These are phyloP conservation scores for Angomonas desouzai DNA, from an alignment of 208 protist genomes.

Conservation along the genomic window DNA sequence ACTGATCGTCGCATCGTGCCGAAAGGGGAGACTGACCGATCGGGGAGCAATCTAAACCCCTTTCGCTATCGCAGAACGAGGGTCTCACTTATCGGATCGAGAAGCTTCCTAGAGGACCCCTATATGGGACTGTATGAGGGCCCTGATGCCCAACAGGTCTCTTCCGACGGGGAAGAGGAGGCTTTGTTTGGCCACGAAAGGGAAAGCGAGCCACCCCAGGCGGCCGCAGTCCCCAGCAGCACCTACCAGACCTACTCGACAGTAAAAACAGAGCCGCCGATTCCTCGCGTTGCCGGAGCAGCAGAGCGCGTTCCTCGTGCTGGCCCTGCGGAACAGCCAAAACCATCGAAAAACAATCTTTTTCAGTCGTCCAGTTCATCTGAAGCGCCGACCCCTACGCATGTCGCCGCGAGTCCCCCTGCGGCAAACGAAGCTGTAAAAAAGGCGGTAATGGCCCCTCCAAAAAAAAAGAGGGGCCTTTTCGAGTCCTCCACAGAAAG, in stretches of 20 bases:
- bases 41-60: slow-evolving; percentile 25
- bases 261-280: not conserved
- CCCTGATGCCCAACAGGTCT: slow-evolving; percentile 3
- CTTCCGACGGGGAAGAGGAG: slow-evolving; percentile 7
- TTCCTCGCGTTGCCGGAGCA: not conserved
- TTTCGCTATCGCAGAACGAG: slow-evolving; percentile 32
- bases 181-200: not conserved
- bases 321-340: not conserved
- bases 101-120: slow-evolving; percentile 42
- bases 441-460: not conserved
- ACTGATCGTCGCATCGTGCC: not conserved
- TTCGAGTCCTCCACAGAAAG: slow-evolving; percentile 19
- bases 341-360: not conserved
- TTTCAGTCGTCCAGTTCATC: not conserved
- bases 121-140: slow-evolving; percentile 33
- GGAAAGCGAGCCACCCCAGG: not conserved
- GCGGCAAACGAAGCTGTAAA: not conserved
- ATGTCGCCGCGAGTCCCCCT: not conserved
- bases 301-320: not conserved
- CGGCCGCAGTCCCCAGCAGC: not conserved
- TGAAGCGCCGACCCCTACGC: not conserved
- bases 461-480: slow-evolving; percentile 9
- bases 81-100: slow-evolving; percentile 47
- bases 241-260: not conserved
- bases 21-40: slow-evolving; percentile 14